These are phyloP conservation scores for Coix lacrymajobi DNA, from an alignment of 176 grass and related monocot species.

Conservation along the genomic window DNA sequence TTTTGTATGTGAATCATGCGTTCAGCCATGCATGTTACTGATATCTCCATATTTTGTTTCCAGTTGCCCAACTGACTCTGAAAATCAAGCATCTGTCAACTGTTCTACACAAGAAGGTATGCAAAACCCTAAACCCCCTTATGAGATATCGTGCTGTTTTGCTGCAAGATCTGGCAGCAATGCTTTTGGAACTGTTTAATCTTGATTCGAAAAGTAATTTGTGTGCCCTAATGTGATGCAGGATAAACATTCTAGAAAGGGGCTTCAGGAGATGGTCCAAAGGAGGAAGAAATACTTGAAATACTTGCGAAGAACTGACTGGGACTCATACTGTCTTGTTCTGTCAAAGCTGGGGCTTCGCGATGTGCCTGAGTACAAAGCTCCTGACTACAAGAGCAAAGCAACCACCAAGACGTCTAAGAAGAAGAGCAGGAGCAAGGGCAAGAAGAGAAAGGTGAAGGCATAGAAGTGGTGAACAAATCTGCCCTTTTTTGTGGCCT, in stretches of 20 bases:
- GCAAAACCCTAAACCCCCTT: background rate
- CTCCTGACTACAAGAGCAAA: conserved; percentile 71
- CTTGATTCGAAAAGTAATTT: background rate
- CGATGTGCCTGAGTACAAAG: conserved; percentile 67
- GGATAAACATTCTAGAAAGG: conserved; percentile 96
- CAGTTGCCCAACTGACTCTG: conserved; percentile 86
- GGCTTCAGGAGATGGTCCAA: conserved; percentile 90
- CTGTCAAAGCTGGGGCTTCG: conserved; percentile 79
- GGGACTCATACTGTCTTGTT: conserved; percentile 87
- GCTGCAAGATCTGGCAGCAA: background rate
- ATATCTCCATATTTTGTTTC: conserved; percentile 25
- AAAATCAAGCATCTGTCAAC: conserved; percentile 93
- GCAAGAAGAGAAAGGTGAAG: conserved; percentile 46
- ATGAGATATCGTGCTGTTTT: background rate
- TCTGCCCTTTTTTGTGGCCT: background rate
- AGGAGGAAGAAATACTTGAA: conserved; percentile 90
- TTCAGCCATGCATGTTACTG: conserved; percentile 16
- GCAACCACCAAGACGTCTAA: conserved; percentile 40
- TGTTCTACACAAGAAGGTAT: conserved; percentile 92
- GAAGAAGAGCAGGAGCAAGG: conserved; percentile 51
- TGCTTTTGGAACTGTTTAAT: background rate
- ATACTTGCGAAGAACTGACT: conserved; percentile 86
- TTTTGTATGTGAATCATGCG: background rate
- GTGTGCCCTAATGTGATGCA: background rate
- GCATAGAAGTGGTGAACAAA: background rate